A percentile compares a stretch with the other conserved stretches of the same genome.
Conservation (phyloP, 371 early-diverging fungal genomes). For the Mortierella sp. region DNA sequence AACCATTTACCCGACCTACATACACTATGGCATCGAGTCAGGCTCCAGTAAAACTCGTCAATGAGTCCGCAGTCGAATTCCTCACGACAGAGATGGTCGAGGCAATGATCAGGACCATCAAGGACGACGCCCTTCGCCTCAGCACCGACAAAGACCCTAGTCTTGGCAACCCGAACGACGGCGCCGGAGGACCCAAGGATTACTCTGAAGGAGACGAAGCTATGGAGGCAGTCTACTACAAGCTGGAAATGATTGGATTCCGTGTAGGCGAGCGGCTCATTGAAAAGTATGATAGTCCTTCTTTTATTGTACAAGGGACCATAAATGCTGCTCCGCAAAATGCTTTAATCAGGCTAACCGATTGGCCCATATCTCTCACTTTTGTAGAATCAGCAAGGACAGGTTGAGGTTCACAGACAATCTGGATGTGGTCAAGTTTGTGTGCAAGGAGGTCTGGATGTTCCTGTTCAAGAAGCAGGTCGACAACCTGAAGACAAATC, state of each 20-base stretch:
- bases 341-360: not conserved
- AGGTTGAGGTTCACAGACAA: slow-evolving; percentile 90
- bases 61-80: slow-evolving; percentile 79
- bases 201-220: slow-evolving; percentile 74
- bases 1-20: not conserved
- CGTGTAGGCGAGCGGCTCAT: slow-evolving; percentile 90
- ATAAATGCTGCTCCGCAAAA: not conserved
- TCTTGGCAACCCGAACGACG: slow-evolving; percentile 34
- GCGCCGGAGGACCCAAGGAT: slow-evolving; percentile 47
- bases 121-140: slow-evolving; percentile 41
- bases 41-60: slow-evolving; percentile 58
- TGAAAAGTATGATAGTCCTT: slow-evolving; percentile 74
- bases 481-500: slow-evolving; percentile 98
- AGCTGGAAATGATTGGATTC: slow-evolving; percentile 91
- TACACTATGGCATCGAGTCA: slow-evolving; percentile 44
- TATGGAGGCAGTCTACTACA: slow-evolving; percentile 85
- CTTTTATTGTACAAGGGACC: not conserved
- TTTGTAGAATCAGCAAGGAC: slow-evolving; percentile 81
- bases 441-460: slow-evolving; percentile 98
- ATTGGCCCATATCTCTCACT: not conserved
- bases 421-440: slow-evolving; percentile 95
- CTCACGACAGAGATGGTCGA: slow-evolving; percentile 87
- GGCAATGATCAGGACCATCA: slow-evolving; percentile 71
- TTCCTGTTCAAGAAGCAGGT: slow-evolving; percentile 95
- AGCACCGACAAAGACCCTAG: slow-evolving; percentile 30